Evolutionary conservation across 495 filamentous ascomycete genomes (phyloP), one percentile per base, ranked within the genome.

Genomic region (Apodospora peruviana): DNA sequence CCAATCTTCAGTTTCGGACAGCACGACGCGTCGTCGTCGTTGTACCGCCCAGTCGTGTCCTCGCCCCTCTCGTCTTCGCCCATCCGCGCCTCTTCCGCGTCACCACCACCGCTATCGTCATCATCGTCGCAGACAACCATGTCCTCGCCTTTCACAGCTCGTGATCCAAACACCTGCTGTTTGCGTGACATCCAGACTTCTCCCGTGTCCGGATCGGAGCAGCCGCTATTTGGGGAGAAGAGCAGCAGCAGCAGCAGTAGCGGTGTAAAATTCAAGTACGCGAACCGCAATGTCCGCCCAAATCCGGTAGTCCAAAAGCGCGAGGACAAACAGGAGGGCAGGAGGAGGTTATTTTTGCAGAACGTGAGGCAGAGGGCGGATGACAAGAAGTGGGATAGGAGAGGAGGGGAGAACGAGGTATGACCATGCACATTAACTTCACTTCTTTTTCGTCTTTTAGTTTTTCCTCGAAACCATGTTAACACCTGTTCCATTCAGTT

Each of bases 321-420:
- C 40, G 55, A 57, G 48, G 54, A 62, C 17, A 48, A 41, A 5
- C 60, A 63, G 44, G 77, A 84, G 44, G 65, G 72, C 41, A 66
- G 84, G 48, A 72, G 84, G 32, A 71, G 76, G 8, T 55, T 86
- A 44, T 98, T 94, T 56, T 67, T 96, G 23, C 80, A 85, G 56
- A 87, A 84, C 43, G 83, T 96, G n/a, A 73, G 81, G 57, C 79
- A 82, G 52, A 76, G 79, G 32, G 72, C 83, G 3, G 87, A 95
- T 7, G 81, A 88, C 12, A 73, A 66, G 58, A 58, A 75, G 64
- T 80, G 84, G 78, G 63, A 83, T 65, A 48, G 79, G 64, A 72
- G 88, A 69, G 79, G 81, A 34, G 71, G 88, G 2, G 86, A 88
- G 39, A 88, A 96, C 48, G 85, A 94, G 76, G 82, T 94, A 71